These are phyloP conservation scores for Colletotrichum camelliae DNA, from an alignment of 2,329 filamentous ascomycete species.

Conservation along the genomic window DNA sequence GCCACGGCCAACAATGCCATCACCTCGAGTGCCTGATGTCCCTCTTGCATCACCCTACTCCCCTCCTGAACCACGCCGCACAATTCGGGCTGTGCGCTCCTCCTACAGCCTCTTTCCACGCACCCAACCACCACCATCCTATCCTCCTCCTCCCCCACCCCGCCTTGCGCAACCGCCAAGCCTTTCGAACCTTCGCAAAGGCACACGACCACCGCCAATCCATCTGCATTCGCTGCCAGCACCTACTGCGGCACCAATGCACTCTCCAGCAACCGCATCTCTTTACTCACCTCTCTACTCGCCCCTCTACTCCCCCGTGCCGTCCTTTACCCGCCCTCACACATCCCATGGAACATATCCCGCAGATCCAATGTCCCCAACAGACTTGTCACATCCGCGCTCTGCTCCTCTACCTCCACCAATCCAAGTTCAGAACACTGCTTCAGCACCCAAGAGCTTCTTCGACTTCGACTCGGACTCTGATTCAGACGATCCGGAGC, in stretches of 20 bases:
- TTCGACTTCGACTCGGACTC: constrained; percentile 25
- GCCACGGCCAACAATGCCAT: constrained; percentile 3
- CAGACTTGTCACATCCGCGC: constrained; percentile 18
- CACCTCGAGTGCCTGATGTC: not conserved
- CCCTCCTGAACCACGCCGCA: constrained; percentile 22
- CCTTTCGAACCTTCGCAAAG: constrained; percentile 6
- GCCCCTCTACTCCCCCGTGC: constrained; percentile 6
- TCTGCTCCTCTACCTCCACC: constrained; percentile 18
- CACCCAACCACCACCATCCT: not conserved
- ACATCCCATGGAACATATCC: constrained; percentile 4
- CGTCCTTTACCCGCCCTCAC: constrained; percentile 14
- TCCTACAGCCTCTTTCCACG: constrained; percentile 24
- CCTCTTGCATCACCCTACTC: not conserved
- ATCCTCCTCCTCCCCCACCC: constrained; percentile 8
- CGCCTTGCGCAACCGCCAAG: not conserved
- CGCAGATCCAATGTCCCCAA: not conserved
- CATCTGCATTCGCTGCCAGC: constrained; percentile 19
- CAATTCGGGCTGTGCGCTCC: constrained; percentile 21
- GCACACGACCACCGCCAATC: constrained; percentile 18
- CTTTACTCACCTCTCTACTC: constrained; percentile 17
- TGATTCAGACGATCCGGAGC: constrained; percentile 15
- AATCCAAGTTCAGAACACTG: not conserved
- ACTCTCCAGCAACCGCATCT: constrained; percentile 13
- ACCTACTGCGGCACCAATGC: not conserved
- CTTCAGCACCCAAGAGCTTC: constrained; percentile 11